Conservation (phyloP, 164 flowering plant genomes). For the Cinnamomum micranthum region DNA sequence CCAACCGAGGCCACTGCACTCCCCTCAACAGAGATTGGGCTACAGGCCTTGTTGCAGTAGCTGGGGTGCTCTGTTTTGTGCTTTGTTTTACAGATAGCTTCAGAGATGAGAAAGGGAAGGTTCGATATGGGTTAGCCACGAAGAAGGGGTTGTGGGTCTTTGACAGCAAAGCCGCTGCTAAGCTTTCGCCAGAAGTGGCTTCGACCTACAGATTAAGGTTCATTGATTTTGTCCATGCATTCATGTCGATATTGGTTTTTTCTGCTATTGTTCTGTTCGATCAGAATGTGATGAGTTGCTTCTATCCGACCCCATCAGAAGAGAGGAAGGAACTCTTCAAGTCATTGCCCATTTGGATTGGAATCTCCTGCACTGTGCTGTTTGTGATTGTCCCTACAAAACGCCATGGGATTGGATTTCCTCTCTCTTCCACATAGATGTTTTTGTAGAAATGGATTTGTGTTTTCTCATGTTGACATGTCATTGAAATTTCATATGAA, state of each 20-base stretch:
- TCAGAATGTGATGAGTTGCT: conserved; percentile 55
- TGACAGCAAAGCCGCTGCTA: conserved; percentile 27
- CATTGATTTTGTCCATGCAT: conserved; percentile 56
- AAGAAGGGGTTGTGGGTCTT: conserved; percentile 50
- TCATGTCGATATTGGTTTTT: conserved; percentile 53
- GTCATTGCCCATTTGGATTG: conserved; percentile 40
- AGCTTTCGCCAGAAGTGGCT: conserved; percentile 30
- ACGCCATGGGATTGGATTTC: conserved; percentile 35
- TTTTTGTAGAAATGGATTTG: too few relatives aligned
- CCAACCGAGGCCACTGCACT: conserved; percentile 42
- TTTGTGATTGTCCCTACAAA: conserved; percentile 24
- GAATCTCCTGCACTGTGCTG: conserved; percentile 24
- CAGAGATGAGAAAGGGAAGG: conserved; percentile 51
- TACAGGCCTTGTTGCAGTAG: conserved; percentile 30
- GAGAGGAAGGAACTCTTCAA: conserved; percentile 36
- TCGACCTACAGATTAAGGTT: conserved; percentile 33
- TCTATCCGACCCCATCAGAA: conserved; percentile 50
- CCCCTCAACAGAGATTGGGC: conserved; percentile 25
- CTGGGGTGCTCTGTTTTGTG: conserved; percentile 47
- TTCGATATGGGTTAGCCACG: conserved; percentile 60
- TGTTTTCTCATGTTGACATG: too few relatives aligned
- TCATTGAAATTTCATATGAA: too few relatives aligned
- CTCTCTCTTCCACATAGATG: conserved; percentile 13
- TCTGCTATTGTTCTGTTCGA: conserved; percentile 57
- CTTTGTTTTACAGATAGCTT: conserved; percentile 64